A percentile compares a stretch with the other conserved stretches of the same genome.
These are phyloP conservation scores for Stephanodiscus minutulus DNA, from an alignment of 108 stramenopile species.

Conservation along the genomic window DNA sequence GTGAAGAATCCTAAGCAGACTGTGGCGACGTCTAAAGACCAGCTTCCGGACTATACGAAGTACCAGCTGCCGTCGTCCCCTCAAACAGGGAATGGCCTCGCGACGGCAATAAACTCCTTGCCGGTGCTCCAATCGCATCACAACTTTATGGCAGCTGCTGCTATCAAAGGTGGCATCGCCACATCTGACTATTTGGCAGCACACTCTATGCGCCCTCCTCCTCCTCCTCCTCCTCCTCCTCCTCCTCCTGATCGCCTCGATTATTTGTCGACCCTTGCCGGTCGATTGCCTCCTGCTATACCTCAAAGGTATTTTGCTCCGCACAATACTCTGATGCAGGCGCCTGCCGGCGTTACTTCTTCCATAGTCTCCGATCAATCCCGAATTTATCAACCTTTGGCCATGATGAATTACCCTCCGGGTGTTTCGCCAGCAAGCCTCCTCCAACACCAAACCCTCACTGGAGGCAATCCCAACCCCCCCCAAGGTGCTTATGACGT, in stretches of 20 bases:
- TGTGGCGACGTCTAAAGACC: not conserved
- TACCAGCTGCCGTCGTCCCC: not conserved
- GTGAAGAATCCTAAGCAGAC: constrained; percentile 5
- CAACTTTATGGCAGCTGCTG: constrained; percentile 1
- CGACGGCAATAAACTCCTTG: not conserved
- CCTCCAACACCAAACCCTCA: not conserved
- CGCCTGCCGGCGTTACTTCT: not conserved
- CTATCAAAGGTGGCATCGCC: not conserved
- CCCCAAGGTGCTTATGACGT: not conserved
- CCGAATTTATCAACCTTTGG: not conserved
- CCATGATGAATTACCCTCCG: not conserved
- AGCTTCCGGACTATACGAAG: not conserved
- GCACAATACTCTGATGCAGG: not conserved
- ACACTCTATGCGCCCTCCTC: not conserved
- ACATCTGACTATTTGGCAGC: not conserved
- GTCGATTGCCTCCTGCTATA: not conserved
- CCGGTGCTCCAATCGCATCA: not conserved
- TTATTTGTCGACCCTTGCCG: constrained; percentile 1
- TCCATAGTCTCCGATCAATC: not conserved
- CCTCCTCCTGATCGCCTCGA: not conserved
- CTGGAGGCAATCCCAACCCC: not conserved
- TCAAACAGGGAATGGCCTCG: not conserved
- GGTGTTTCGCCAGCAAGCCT: no score
- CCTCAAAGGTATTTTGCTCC: not conserved
- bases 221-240: not conserved